These are phyloP conservation scores for Neopestalotiopsis rosae DNA, from an alignment of 2,329 filamentous ascomycete genomes.

Conservation along the genomic window DNA sequence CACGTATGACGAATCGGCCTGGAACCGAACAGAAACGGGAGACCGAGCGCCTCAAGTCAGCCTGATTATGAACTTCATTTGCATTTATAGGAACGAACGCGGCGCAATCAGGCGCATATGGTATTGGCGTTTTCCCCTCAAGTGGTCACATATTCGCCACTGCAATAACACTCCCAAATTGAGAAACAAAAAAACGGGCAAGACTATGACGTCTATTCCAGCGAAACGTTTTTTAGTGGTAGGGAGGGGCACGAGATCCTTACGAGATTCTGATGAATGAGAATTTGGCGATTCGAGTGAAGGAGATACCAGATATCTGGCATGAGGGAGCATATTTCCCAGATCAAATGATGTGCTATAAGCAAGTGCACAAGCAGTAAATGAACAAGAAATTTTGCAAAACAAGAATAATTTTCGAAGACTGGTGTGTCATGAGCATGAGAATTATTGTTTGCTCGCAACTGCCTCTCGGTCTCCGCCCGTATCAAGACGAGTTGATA, in stretches of 20 bases:
- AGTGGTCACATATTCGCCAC: background rate
- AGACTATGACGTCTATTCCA: background rate
- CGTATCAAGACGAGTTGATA: too few relatives aligned
- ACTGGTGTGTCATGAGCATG: background rate
- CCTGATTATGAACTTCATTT: background rate
- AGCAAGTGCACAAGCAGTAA: background rate
- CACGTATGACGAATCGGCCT: background rate
- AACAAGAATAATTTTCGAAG: background rate
- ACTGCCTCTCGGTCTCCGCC: background rate
- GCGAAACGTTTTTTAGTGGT: background rate
- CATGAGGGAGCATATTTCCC: background rate
- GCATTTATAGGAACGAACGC: background rate
- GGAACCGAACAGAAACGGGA: background rate
- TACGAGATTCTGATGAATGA: background rate
- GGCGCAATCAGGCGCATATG: slow-evolving; percentile 25
- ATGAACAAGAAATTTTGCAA: background rate
- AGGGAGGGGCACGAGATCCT: background rate
- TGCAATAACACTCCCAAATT: background rate
- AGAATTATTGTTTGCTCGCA: background rate
- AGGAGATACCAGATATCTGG: background rate
- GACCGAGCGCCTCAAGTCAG: background rate
- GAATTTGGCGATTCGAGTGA: background rate
- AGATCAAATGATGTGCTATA: background rate
- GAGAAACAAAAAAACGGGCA: background rate
- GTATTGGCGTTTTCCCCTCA: slow-evolving; percentile 6